A percentile compares a stretch with the other conserved stretches of the same genome.
Conservation (phyloP, 164 flowering plant species). For the Chimonanthus salicifolius region DNA sequence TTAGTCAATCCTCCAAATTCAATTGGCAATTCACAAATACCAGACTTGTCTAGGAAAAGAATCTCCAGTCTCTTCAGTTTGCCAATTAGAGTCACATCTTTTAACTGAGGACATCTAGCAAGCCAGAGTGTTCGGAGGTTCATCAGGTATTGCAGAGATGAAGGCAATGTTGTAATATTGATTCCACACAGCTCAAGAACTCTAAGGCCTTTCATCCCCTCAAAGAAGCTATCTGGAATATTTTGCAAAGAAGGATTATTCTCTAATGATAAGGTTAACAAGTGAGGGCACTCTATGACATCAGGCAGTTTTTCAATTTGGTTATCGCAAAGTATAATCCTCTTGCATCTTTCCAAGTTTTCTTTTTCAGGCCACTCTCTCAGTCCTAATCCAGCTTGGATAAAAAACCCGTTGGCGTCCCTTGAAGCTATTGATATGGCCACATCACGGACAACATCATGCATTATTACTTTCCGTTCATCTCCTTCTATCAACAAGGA, state of each 20-base stretch:
- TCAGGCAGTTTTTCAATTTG: not conserved
- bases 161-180: not conserved
- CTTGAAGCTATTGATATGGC: slow-evolving; percentile 12
- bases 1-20: not conserved
- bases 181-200: slow-evolving; percentile 7
- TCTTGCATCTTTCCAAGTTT: not conserved
- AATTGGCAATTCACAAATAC: not conserved
- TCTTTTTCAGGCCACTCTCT: slow-evolving; percentile 12
- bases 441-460: slow-evolving; percentile 15
- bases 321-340: slow-evolving; percentile 3
- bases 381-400: not conserved
- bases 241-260: not conserved
- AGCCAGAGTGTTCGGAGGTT: slow-evolving; percentile 12
- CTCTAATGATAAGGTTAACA: slow-evolving; percentile 4
- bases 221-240: slow-evolving; percentile 9
- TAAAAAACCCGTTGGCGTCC: not conserved
- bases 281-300: slow-evolving; percentile 1
- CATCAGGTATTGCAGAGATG: slow-evolving; percentile 1
- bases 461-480: slow-evolving; percentile 1
- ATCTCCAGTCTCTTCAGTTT: not conserved
- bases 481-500: slow-evolving; percentile 15
- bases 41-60: not conserved
- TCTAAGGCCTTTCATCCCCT: slow-evolving; percentile 6
- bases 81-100: not conserved
- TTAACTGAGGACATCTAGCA: not conserved